Percentiles rank a stretch among this genome's conserved stretches.
These are phyloP conservation scores for Coemansia sp. DNA, from an alignment of 192 early-diverging fungal species.

Conservation along the genomic window DNA sequence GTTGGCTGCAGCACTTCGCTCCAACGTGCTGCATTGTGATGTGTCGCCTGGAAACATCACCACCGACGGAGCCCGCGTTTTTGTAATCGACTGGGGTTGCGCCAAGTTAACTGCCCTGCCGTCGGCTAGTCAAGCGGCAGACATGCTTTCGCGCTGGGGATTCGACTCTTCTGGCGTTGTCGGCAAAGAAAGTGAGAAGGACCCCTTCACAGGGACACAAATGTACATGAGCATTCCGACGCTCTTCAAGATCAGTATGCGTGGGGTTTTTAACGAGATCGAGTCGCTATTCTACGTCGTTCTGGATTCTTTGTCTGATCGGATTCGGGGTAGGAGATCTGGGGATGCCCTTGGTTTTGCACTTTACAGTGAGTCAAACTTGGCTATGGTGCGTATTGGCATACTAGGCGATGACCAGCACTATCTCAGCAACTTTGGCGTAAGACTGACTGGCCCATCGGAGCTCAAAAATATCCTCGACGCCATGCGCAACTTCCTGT, in stretches of 20 bases:
- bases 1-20: not conserved
- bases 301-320: not conserved
- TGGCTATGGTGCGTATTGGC: not conserved
- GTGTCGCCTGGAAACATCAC: slow-evolving; percentile 18
- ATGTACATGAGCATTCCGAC: slow-evolving; percentile 19
- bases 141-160: not conserved
- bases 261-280: not conserved
- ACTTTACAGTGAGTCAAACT: not conserved
- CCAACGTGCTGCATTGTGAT: slow-evolving; percentile 15
- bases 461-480: not conserved
- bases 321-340: not conserved
- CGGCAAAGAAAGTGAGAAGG: not conserved
- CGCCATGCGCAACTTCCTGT: not conserved
- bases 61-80: not conserved
- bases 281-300: not conserved
- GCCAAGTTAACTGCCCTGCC: not conserved
- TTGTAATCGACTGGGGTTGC: slow-evolving; percentile 26
- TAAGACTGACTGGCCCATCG: not conserved
- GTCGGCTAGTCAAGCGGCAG: not conserved
- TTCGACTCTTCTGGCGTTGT: not conserved
- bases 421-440: not conserved
- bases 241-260: not conserved
- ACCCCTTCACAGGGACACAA: not conserved
- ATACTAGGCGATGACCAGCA: not conserved
- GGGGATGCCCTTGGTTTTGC: not conserved